Conservation (phyloP, 495 filamentous ascomycete genomes). For the Haplographium delicatum region DNA sequence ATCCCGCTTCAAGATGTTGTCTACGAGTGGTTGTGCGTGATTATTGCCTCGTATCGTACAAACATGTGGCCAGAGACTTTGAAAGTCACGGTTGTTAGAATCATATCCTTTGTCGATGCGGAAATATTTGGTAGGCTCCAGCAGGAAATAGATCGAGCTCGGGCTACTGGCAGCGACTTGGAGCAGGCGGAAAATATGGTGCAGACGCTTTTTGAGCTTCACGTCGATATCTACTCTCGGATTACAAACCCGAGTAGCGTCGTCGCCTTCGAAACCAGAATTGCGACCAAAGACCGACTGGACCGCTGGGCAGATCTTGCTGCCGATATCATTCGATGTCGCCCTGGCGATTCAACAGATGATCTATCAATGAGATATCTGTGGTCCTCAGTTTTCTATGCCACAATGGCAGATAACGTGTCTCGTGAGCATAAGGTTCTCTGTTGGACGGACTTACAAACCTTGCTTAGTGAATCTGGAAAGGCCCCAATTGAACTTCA, state of each 20-base stretch:
- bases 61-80: conserved; percentile 67
- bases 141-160: conserved; percentile 34
- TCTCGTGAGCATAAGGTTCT: conserved; percentile 72
- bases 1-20: conserved; percentile 56
- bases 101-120: conserved; percentile 65
- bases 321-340: conserved; percentile 49
- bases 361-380: conserved; percentile 59
- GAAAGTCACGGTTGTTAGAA: conserved; percentile 63
- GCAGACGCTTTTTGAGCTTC: conserved; percentile 80
- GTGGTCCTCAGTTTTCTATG: conserved; percentile 76
- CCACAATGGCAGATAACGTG: conserved; percentile 61
- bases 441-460: conserved; percentile 68
- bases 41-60: conserved; percentile 56
- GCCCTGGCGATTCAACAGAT: conserved; percentile 34
- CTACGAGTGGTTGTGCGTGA: conserved; percentile 58
- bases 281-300: conserved; percentile 62
- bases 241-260: conserved; percentile 71
- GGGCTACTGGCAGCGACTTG: neutral
- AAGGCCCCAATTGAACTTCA: conserved; percentile 56
- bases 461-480: conserved; percentile 34
- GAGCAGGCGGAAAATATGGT: conserved; percentile 47
- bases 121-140: conserved; percentile 52
- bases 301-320: conserved; percentile 71
- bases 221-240: conserved; percentile 76
- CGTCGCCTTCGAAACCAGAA: conserved; percentile 51